Evolutionary conservation across 208 protist species (phyloP).

Genomic region (Leishmania turanica): DNA sequence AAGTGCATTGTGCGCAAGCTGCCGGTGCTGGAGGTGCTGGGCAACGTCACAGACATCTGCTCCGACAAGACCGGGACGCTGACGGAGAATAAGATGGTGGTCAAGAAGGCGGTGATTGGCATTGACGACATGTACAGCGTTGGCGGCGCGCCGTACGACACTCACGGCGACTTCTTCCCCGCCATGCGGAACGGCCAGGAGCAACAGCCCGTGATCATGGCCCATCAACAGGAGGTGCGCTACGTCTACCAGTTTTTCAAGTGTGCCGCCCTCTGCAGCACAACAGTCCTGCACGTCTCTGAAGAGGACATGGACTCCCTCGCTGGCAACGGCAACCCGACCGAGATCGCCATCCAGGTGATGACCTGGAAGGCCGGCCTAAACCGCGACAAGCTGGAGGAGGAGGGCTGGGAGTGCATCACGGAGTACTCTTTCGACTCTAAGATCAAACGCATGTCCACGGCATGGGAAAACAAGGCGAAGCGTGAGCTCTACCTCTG

Average conservation of each 20-base stretch:
- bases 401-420: slow-evolving; percentile 79
- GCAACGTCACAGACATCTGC: slow-evolving; percentile 92
- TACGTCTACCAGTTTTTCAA: slow-evolving; percentile 79
- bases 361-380: slow-evolving; percentile 88
- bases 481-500: slow-evolving; percentile 71
- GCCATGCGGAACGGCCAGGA: slow-evolving; percentile 37
- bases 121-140: slow-evolving; percentile 62
- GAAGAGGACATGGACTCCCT: slow-evolving; percentile 69
- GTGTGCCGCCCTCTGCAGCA: slow-evolving; percentile 81
- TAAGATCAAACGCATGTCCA: slow-evolving; percentile 89
- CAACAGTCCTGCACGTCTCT: slow-evolving; percentile 59
- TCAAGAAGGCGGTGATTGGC: slow-evolving; percentile 79
- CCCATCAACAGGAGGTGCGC: slow-evolving; percentile 36
- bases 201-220: slow-evolving; percentile 47
- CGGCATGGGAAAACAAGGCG: slow-evolving; percentile 67
- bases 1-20: slow-evolving; percentile 89
- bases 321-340: slow-evolving; percentile 82
- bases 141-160: slow-evolving; percentile 76
- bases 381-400: slow-evolving; percentile 62
- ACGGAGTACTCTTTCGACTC: slow-evolving; percentile 91
- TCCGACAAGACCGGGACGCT: slow-evolving; percentile 95
- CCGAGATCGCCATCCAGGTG: slow-evolving; percentile 89
- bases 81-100: slow-evolving; percentile 94
- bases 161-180: slow-evolving; percentile 64
- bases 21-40: slow-evolving; percentile 87